These are phyloP conservation scores for Aspergillus cejpii DNA, from an alignment of 2,329 filamentous ascomycete species.

Conservation along the genomic window DNA sequence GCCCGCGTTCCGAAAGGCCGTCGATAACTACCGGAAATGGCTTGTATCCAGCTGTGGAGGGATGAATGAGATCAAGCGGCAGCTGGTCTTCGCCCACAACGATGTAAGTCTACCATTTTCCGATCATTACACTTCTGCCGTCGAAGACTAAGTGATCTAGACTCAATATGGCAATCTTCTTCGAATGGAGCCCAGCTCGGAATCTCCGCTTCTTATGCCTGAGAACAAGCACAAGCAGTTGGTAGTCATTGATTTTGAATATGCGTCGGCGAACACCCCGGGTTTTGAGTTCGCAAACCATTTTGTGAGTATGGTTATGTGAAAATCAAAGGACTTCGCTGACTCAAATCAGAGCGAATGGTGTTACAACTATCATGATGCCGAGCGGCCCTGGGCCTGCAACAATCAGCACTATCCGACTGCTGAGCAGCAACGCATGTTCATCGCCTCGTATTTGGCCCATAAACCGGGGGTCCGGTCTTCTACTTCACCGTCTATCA, in stretches of 20 bases:
- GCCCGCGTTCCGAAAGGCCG: slow-evolving; percentile 64
- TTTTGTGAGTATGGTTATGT: slow-evolving; percentile 54
- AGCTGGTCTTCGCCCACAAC: slow-evolving; percentile 92
- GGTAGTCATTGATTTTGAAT: slow-evolving; percentile 97
- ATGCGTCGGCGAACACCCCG: slow-evolving; percentile 78
- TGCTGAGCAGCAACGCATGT: slow-evolving; percentile 71
- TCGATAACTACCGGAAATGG: slow-evolving; percentile 70
- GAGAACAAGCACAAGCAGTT: slow-evolving; percentile 94
- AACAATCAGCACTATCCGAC: slow-evolving; percentile 66
- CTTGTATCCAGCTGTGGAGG: slow-evolving; percentile 67
- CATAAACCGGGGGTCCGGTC: slow-evolving; percentile 56
- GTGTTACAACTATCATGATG: slow-evolving; percentile 94
- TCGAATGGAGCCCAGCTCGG: slow-evolving; percentile 60
- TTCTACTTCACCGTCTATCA: slow-evolving; percentile 21
- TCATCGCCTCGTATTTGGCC: slow-evolving; percentile 77
- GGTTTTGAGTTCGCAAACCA: slow-evolving; percentile 96
- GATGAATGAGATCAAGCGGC: slow-evolving; percentile 58
- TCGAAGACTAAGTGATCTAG: slow-evolving; percentile 43
- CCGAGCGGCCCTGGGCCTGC: slow-evolving; percentile 58
- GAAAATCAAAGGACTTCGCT: slow-evolving; percentile 3
- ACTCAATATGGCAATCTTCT: slow-evolving; percentile 98
- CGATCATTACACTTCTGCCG: background rate
- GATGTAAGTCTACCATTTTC: slow-evolving; percentile 57
- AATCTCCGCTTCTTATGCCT: slow-evolving; percentile 80
- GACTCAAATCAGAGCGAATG: slow-evolving; percentile 61